Conservation (phyloP, 1,139 yeast genomes). For the Debaryomycetaceae sp. region DNA sequence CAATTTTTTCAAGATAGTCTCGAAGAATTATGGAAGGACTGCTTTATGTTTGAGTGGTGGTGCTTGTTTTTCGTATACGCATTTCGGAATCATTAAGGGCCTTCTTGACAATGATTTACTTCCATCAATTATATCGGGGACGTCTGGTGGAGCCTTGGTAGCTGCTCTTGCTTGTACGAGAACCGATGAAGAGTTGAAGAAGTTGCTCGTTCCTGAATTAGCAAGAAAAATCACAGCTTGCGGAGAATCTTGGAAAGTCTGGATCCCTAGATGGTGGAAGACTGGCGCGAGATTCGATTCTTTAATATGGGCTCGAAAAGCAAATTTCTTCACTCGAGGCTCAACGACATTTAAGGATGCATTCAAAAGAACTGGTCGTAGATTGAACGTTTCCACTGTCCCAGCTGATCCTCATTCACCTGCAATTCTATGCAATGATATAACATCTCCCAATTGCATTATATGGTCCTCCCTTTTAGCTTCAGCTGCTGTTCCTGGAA, state of each 20-base stretch:
- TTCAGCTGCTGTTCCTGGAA: slow-evolving; percentile 81
- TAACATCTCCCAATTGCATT: slow-evolving; percentile 79
- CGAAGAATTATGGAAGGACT: slow-evolving; percentile 67
- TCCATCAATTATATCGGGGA: slow-evolving; percentile 72
- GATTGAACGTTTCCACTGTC: slow-evolving; percentile 70
- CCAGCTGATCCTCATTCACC: slow-evolving; percentile 85
- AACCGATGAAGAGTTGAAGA: slow-evolving; percentile 60
- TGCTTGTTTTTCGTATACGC: slow-evolving; percentile 74
- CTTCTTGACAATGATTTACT: slow-evolving; percentile 61
- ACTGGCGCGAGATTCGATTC: slow-evolving; percentile 83
- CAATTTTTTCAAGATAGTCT: slow-evolving; percentile 54
- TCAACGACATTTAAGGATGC: slow-evolving; percentile 72
- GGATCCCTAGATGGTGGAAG: slow-evolving; percentile 63
- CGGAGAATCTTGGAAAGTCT: slow-evolving; percentile 58
- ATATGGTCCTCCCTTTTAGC: slow-evolving; percentile 78
- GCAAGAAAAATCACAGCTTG: slow-evolving; percentile 71
- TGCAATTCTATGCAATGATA: slow-evolving; percentile 70
- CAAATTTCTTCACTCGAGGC: slow-evolving; percentile 69
- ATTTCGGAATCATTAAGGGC: slow-evolving; percentile 75
- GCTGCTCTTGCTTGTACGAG: slow-evolving; percentile 73
- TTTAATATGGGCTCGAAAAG: slow-evolving; percentile 67
- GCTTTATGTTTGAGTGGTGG: slow-evolving; percentile 79
- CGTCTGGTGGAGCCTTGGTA: slow-evolving; percentile 80
- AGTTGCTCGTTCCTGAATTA: slow-evolving; percentile 57
- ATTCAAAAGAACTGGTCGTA: slow-evolving; percentile 62